Evolutionary conservation across 345 rosid genomes (phyloP), one percentile per base, ranked within the genome.

Genomic region (Rubroshorea leprosula): DNA sequence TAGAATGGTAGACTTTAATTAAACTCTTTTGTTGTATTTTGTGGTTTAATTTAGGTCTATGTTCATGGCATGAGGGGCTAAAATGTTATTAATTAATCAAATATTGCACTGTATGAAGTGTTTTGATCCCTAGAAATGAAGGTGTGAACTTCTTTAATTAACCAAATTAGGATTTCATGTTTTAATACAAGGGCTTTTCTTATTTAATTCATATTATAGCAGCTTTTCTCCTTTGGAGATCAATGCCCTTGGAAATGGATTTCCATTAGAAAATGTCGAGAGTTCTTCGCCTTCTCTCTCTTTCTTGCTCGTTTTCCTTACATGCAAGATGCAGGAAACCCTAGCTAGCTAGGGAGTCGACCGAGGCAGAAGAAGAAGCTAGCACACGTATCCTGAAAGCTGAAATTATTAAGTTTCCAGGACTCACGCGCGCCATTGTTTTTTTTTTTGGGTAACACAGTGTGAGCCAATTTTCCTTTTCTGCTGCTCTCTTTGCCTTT

Each of bases 391-490:
- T 48, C 7, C 14, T 9, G 22, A 4, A 9, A 29, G 35, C 35
- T 61, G 22, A 39, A 49, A 54, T 44, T 59, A 54, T 10, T 31
- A 51, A 23, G 7, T 10, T 43, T 15, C 16, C 31, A 17, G 8
- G 0, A 12, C n/a, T 11, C 29, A 38, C 1, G 12, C 43, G 1
- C 17, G 19, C n/a, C n/a, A n/a, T 9, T 45, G 17, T 58, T 46
- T 52, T 67, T 35, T 35, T 61, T 68, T 61, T 41, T n/a, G 65
- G 57, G 5, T 49, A 49, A 58, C 25, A 57, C 29, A 25, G 61
- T 19, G 7, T 7, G 17, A 61, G 38, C 31, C 43, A 15, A 21
- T 29, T 54, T n/a, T 17, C 43, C 18, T 38, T 60, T 67, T 50
- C 10, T 57, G 49, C 12, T 51, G 58, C 45, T 49, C 50, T 35